Conservation (phyloP, 164 flowering plant species). For the Vitis cinerea region DNA sequence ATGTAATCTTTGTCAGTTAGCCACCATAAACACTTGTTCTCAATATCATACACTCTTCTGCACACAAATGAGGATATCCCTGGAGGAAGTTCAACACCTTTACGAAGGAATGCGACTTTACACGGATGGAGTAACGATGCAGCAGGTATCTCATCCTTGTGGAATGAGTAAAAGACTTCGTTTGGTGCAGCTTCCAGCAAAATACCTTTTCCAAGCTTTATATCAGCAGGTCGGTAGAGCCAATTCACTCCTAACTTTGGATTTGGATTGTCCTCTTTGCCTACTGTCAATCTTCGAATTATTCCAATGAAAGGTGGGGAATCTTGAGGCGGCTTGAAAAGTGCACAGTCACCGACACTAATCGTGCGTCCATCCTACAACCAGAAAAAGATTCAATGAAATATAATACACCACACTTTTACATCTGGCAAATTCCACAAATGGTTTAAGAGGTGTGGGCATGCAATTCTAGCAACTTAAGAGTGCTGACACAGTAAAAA, state of each 20-base stretch:
- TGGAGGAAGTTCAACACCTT: constrained; percentile 86
- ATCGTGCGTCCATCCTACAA: constrained; percentile 86
- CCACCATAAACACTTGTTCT: constrained; percentile 90
- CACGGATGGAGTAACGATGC: constrained; percentile 95
- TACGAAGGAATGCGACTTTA: constrained; percentile 94
- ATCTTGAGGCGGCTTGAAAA: constrained; percentile 75
- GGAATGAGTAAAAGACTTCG: constrained; percentile 92
- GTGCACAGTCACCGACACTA: constrained; percentile 89
- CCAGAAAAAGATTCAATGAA: background rate
- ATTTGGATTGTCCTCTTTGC: constrained; percentile 42
- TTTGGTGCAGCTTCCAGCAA: constrained; percentile 81
- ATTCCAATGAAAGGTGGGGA: constrained; percentile 90
- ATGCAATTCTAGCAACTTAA: too few species aligned
- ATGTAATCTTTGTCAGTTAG: constrained; percentile 80
- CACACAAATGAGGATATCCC: constrained; percentile 89
- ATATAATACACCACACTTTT: background rate
- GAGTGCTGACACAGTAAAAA: too few species aligned
- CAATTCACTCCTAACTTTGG: constrained; percentile 69
- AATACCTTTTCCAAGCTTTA: constrained; percentile 79
- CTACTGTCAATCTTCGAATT: constrained; percentile 50
- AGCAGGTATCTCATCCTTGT: constrained; percentile 86
- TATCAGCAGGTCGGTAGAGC: constrained; percentile 89
- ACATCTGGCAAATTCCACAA: background rate
- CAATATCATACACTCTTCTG: constrained; percentile 81
- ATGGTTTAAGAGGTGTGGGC: background rate